A percentile compares a stretch with the other conserved stretches of the same genome.
phyloP scores from a whole-genome alignment of 208 protist species.

The Leishmania tarentolae region DNA sequence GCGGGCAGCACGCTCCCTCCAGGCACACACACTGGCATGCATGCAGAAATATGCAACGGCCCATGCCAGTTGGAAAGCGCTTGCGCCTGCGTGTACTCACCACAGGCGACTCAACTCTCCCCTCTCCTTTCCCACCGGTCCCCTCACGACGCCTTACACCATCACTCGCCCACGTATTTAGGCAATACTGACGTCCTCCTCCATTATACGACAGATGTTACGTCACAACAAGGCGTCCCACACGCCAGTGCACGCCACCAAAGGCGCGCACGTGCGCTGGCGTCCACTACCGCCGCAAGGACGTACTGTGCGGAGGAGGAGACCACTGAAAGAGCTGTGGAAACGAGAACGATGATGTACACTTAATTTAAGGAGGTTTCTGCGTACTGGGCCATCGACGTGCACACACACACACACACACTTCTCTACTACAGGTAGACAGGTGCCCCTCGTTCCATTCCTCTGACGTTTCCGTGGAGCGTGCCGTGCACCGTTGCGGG shows the following conservation, averaged over 20 bases:
- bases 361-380: background rate
- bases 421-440: background rate
- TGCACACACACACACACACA: background rate
- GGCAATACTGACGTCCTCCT: background rate
- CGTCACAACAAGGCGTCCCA: background rate
- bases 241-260: conserved; percentile 5
- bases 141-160: background rate
- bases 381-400: background rate
- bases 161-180: background rate
- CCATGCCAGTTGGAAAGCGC: background rate
- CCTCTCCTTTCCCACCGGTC: background rate
- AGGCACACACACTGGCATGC: background rate
- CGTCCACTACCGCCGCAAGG: background rate
- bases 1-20: background rate
- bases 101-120: too few species aligned
- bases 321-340: conserved; percentile 14
- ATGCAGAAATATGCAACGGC: background rate
- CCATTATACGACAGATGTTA: conserved; percentile 1
- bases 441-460: background rate
- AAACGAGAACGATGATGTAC: conserved; percentile 3
- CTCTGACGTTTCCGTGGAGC: background rate
- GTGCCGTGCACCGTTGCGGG: background rate
- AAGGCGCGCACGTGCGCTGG: background rate
- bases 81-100: background rate
- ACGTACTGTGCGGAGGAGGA: background rate